Base-by-base conservation (phyloP, 371 early-diverging fungal genomes). In the Syncephalastrum contaminatum region DNA sequence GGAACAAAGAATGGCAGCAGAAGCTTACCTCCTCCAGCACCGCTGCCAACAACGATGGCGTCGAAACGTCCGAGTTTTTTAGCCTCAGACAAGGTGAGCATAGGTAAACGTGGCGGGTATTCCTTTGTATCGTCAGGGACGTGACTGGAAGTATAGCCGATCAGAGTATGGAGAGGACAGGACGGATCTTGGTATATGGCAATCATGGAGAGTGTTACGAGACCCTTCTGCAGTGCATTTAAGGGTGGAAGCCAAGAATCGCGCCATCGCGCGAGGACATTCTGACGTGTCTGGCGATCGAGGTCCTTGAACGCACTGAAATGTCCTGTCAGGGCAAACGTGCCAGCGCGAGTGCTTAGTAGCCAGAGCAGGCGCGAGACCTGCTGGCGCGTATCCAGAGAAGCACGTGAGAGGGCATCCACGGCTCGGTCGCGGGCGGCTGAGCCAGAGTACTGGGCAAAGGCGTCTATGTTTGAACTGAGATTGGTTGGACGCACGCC, bases 1-100 rank as follows among this genome's bases (percentile, higher is more conserved):
- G 25, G 25, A 25, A 3, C 25, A 14, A 15, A 6, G 15, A 13
- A 15, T 10, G 36, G 24, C 20, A n/a, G 0, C 19, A 13, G 15
- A 16, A 43, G 50, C 18, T 30, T 43, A 43, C 88, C 89, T 13
- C 89, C 90, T 43, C 90, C 90, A 22, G 84, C 83, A 18, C 89
- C 90, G 14, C 79, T 80, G 1, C 90, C 90, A 39, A 89, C 72
- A 19, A 90, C 73, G 20, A 88, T 81, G 0, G 80, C 87, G 63
- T 90, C 89, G 45, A 60, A 70, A 25, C 40, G 42, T 6, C 25
- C 40, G 19, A 30, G 36, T 10, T 30, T 40, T 51, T 4, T 39
- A 14, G 41, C 51, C 10, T 51, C 27, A 3, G 36, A 36, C 14
- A 19, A 19, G 4, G 51, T 51, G 10, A 18, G 19, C 51, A 51